Conservation (phyloP, 495 filamentous ascomycete genomes). For the Hypoxylon subgilvum region DNA sequence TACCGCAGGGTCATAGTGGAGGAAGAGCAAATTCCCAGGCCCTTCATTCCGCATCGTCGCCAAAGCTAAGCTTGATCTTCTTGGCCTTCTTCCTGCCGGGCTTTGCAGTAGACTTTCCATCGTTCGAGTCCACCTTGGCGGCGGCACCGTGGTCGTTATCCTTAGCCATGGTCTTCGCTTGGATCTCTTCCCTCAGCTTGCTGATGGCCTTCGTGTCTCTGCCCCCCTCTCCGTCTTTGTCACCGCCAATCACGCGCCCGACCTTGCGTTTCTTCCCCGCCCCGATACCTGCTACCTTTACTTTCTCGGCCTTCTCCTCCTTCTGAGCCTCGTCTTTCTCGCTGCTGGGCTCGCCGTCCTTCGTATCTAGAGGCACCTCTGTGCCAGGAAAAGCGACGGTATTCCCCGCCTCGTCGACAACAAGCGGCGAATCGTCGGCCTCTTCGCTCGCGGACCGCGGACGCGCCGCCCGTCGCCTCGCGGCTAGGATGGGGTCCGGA, state of each 20-base stretch:
- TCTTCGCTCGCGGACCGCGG: constrained; percentile 52
- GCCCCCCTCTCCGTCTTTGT: constrained; percentile 27
- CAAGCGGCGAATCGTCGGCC: constrained; percentile 56
- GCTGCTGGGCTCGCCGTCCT: neutral
- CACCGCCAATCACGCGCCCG: constrained; percentile 53
- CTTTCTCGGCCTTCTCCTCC: constrained; percentile 32
- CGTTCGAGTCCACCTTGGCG: constrained; percentile 36
- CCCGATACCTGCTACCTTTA: constrained; percentile 49
- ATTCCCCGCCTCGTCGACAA: constrained; percentile 55
- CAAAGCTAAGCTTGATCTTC: constrained; percentile 66
- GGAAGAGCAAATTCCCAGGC: neutral
- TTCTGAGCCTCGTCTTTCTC: neutral
- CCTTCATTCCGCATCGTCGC: constrained; percentile 52
- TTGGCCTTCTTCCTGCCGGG: constrained; percentile 53
- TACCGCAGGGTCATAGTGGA: no score
- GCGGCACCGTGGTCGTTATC: constrained; percentile 10
- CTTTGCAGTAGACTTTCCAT: constrained; percentile 17
- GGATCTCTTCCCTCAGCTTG: constrained; percentile 6
- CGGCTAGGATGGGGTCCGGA: constrained; percentile 53
- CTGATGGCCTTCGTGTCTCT: neutral
- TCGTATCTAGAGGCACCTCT: neutral
- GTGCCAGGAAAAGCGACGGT: constrained; percentile 34
- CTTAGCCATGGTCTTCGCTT: neutral
- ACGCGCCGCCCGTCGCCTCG: constrained; percentile 46
- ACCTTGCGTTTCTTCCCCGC: constrained; percentile 56